Evolutionary conservation across 345 rosid genomes (phyloP).

Genomic region (Jatropha curcas): DNA sequence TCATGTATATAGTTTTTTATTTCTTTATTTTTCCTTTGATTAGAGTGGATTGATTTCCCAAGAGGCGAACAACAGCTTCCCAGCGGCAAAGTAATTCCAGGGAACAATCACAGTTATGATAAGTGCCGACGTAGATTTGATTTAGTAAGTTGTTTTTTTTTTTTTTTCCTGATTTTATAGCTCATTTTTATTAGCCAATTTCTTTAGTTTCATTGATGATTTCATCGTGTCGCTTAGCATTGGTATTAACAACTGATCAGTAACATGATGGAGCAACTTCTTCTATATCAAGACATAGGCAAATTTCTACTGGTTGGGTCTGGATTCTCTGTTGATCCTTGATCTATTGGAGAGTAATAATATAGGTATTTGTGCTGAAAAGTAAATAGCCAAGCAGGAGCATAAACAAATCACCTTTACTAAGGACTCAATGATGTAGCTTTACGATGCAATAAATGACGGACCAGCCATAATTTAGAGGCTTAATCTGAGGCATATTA

Average conservation of each 20-base stretch:
- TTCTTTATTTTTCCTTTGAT: slow-evolving; percentile 19
- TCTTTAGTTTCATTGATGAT: background rate
- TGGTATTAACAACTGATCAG: background rate
- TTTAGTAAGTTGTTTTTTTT: too few species aligned
- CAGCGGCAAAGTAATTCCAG: slow-evolving; percentile 57
- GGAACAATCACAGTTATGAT: slow-evolving; percentile 79
- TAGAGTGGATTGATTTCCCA: slow-evolving; percentile 99
- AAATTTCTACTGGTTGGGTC: background rate
- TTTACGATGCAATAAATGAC: background rate
- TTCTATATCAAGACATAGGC: background rate
- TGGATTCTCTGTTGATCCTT: background rate
- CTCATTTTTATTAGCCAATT: background rate
- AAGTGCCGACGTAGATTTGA: slow-evolving; percentile 95
- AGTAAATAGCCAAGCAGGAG: background rate
- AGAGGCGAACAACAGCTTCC: slow-evolving; percentile 85
- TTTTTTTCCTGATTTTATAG: slow-evolving; percentile 26
- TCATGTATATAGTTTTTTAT: slow-evolving; percentile 4
- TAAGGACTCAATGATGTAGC: background rate
- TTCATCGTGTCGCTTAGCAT: background rate
- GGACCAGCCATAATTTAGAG: background rate
- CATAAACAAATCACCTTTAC: background rate
- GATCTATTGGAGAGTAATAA: background rate
- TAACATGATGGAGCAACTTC: background rate
- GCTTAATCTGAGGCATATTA: background rate
- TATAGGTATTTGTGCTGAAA: background rate